A percentile compares a stretch with the other conserved stretches of the same genome.
These are phyloP conservation scores for Lasiosphaeriaceae sp. DNA, from an alignment of 495 filamentous ascomycete genomes.

Conservation along the genomic window DNA sequence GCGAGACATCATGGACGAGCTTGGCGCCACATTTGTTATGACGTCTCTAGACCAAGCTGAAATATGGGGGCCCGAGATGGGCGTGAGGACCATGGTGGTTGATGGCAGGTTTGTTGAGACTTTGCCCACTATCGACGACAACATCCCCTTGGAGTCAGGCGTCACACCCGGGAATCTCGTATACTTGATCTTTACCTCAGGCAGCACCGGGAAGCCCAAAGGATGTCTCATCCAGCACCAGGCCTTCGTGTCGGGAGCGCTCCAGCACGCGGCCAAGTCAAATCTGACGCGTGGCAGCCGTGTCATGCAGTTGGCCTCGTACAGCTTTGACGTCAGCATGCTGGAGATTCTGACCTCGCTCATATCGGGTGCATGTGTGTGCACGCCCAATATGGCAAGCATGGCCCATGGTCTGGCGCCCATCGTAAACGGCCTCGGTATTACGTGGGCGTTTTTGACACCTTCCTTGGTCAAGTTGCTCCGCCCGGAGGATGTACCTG, in stretches of 20 bases:
- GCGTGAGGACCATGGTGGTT: too few species aligned
- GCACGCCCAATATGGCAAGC: slow-evolving; percentile 29
- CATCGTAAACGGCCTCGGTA: slow-evolving; percentile 45
- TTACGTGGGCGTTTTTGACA: slow-evolving; percentile 51
- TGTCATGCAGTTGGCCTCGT: slow-evolving; percentile 56
- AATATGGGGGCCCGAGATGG: too few species aligned
- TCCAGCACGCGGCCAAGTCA: slow-evolving; percentile 34
- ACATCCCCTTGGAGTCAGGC: too few species aligned
- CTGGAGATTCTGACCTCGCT: slow-evolving; percentile 55
- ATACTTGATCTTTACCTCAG: too few species aligned
- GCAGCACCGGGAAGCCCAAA: neutral
- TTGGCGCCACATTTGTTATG: too few species aligned
- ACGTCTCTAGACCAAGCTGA: too few species aligned
- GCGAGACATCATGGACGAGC: too few species aligned
- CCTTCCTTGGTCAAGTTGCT: slow-evolving; percentile 39
- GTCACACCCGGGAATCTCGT: too few species aligned
- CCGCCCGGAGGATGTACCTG: slow-evolving; percentile 36
- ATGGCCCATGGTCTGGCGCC: slow-evolving; percentile 20
- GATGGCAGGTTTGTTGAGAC: too few species aligned
- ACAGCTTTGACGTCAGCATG: slow-evolving; percentile 56
- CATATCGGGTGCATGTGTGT: slow-evolving; percentile 35
- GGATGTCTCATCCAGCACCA: slow-evolving; percentile 40
- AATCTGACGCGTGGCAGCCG: slow-evolving; percentile 35
- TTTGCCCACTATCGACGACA: too few species aligned
- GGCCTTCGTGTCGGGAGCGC: slow-evolving; percentile 33